These are phyloP conservation scores for Paramecium sonneborni DNA, from an alignment of 73 alveolate species.

Conservation along the genomic window DNA sequence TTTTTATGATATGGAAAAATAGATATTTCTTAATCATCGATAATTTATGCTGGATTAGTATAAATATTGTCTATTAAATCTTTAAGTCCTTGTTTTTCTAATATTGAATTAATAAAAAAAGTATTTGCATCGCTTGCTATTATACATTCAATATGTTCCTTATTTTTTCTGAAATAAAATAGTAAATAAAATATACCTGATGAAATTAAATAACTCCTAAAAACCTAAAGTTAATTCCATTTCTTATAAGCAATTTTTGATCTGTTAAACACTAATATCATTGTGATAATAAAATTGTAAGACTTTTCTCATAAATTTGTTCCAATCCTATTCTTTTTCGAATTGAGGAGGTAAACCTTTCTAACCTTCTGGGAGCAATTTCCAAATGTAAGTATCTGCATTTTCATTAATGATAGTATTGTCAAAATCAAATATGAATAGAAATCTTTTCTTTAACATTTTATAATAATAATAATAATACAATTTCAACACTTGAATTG, in stretches of 20 bases:
- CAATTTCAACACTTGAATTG: background rate
- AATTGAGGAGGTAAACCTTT: slow-evolving; percentile 48
- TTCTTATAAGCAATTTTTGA: slow-evolving; percentile 14
- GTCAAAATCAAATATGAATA: slow-evolving; percentile 61
- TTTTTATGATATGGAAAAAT: slow-evolving; percentile 42
- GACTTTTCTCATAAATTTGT: slow-evolving; percentile 43
- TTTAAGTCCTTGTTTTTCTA: slow-evolving; percentile 39
- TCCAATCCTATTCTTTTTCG: slow-evolving; percentile 39
- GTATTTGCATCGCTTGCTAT: slow-evolving; percentile 57
- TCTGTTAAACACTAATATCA: background rate
- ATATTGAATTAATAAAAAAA: slow-evolving; percentile 53
- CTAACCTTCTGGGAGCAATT: slow-evolving; percentile 51
- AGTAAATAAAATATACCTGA: background rate
- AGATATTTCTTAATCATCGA: background rate
- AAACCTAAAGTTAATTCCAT: slow-evolving; percentile 20
- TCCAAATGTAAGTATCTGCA: slow-evolving; percentile 62
- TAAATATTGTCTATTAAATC: slow-evolving; percentile 31
- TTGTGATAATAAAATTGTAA: slow-evolving; percentile 44
- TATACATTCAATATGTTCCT: slow-evolving; percentile 19
- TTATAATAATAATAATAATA: background rate
- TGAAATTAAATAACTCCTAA: background rate
- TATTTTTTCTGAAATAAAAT: background rate
- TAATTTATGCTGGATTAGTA: slow-evolving; percentile 54
- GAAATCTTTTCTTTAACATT: slow-evolving; percentile 38
- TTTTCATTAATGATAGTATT: slow-evolving; percentile 58